phyloP scores from a whole-genome alignment of 306 rosid genomes.

The Ziziphus jujuba region DNA sequence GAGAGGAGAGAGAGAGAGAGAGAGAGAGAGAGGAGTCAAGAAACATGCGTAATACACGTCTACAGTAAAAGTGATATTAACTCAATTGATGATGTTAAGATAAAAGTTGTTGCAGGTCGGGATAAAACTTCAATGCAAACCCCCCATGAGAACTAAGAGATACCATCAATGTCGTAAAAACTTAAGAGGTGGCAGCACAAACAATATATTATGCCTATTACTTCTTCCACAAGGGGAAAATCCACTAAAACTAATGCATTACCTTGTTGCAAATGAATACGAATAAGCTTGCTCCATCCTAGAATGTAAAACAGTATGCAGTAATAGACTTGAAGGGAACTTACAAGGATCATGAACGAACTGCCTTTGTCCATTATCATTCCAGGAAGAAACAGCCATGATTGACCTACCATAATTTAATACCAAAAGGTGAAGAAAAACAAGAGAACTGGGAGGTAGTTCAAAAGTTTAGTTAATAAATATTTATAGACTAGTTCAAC shows the following conservation, averaged over 20 bases:
- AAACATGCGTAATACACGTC: not conserved
- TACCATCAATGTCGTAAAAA: not conserved
- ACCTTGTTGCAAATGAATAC: not conserved
- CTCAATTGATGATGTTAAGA: not conserved
- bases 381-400: constrained; percentile 98
- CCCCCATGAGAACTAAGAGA: not conserved
- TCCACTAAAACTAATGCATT: not conserved
- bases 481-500: constrained; percentile 11
- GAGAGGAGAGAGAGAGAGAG: not conserved
- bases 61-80: not conserved
- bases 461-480: not conserved
- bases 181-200: not conserved
- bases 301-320: constrained; percentile 15
- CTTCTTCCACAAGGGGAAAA: not conserved
- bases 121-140: not conserved
- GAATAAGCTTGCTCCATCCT: not conserved
- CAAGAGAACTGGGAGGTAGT: constrained; percentile 6
- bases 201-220: not conserved
- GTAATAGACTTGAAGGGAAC: constrained; percentile 31
- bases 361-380: constrained; percentile 97
- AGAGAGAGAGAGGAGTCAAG: not conserved
- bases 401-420: constrained; percentile 61
- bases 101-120: not conserved
- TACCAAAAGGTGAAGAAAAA: constrained; percentile 19
- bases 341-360: constrained; percentile 90